Evolutionary conservation across 257 asterid species (phyloP), one percentile per base, ranked within the genome.

Genomic region (Henckelia pumila): DNA sequence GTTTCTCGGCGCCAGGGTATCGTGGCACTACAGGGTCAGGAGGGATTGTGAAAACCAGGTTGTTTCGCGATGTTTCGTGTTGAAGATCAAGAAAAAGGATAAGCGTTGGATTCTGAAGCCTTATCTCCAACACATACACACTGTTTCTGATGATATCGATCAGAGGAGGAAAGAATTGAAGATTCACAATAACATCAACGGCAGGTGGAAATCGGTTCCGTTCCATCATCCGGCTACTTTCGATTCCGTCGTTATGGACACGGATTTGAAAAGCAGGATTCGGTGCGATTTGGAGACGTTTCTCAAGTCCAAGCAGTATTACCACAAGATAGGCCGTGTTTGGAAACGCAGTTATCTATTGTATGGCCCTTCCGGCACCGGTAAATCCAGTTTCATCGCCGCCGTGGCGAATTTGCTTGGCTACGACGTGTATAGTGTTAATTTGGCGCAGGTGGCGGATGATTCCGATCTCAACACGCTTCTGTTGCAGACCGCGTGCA

Each of bases 301-400:
- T 50, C 74, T 81, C 37, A 87, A 84, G 64, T 87, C 91, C 19
- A 83, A 81, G 53, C 86, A 81, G 75, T 85, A 87, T 64, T 87
- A 87, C 75, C 86, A 82, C 69, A 82, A 81, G 20, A 60, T 87
- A 28, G 95, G 95, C 53, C 85, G 95, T 21, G 86, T 85, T 55
- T 87, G 91, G 91, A 81, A 68, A 23, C 85, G 95, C 22, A 87
- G 82, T 49, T 87, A 84, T 47, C 90, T 87, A 56, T 86, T 87
- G 53, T 83, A 83, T 75, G 95, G 95, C 35, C 86, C 91, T 7
- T 81, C 91, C 52, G 91, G 95, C 26, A 87, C 95, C n/a, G 95
- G 91, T 5, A 87, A 87, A 70, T 87, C 91, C 59, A 79, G 91
- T 50, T 87, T 87, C 86, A 61, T 84, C 50, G 89, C 95, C 1